Conservation (phyloP, 2,329 filamentous ascomycete genomes). For the Fusarium cicatricum region DNA sequence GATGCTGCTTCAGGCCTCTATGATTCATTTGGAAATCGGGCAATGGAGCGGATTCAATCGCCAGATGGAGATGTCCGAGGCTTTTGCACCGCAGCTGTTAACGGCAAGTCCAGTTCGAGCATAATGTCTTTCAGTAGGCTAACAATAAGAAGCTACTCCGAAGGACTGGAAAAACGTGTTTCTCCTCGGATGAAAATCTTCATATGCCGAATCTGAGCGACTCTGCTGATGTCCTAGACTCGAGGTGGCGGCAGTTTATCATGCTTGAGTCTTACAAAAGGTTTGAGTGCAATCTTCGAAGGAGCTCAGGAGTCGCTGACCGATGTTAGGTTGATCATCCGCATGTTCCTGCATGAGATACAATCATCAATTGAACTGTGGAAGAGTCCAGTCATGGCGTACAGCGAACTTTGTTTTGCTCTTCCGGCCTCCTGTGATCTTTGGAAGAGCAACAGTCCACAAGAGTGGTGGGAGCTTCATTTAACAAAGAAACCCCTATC, state of each 20-base stretch:
- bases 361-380: slow-evolving; percentile 36
- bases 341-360: slow-evolving; percentile 35
- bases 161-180: slow-evolving; percentile 29
- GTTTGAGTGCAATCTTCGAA: slow-evolving; percentile 6
- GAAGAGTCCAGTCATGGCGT: slow-evolving; percentile 33
- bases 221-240: slow-evolving; percentile 28
- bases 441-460: slow-evolving; percentile 31
- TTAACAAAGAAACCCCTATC: slow-evolving; percentile 16
- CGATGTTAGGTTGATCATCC: slow-evolving; percentile 30
- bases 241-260: slow-evolving; percentile 34
- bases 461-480: slow-evolving; percentile 33
- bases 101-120: slow-evolving; percentile 18
- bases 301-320: slow-evolving; percentile 15
- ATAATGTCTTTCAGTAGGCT: slow-evolving; percentile 1
- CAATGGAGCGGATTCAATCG: slow-evolving; percentile 37
- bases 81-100: slow-evolving; percentile 27
- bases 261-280: slow-evolving; percentile 37
- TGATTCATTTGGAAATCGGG: slow-evolving; percentile 36
- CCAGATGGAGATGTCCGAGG: slow-evolving; percentile 34
- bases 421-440: slow-evolving; percentile 34
- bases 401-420: slow-evolving; percentile 35
- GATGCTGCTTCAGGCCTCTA: slow-evolving; percentile 34
- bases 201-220: slow-evolving; percentile 25
- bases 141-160: slow-evolving; percentile 32
- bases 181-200: slow-evolving; percentile 27